A percentile compares a stretch with the other conserved stretches of the same genome.
Evolutionary conservation across 306 rosid species (phyloP).

Genomic region (Prosopis cineraria): DNA sequence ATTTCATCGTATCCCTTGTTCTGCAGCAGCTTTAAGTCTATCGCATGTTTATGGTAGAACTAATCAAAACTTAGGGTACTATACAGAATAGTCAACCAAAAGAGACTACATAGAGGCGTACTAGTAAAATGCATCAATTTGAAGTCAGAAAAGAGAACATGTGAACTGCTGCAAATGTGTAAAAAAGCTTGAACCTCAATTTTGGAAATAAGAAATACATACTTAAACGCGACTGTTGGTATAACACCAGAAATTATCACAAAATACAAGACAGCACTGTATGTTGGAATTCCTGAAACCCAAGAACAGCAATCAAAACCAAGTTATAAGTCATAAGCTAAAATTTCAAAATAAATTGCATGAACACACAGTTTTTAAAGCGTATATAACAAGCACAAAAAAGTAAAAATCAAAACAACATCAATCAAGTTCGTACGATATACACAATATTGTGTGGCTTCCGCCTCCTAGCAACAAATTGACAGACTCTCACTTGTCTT

Average conservation of each 20-base stretch:
- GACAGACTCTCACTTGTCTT: conserved; percentile 3
- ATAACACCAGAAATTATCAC: conserved; percentile 77
- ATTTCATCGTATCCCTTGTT: conserved; percentile 8
- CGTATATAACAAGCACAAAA: conserved; percentile 11
- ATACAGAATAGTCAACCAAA: conserved; percentile 10
- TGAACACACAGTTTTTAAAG: conserved; percentile 12
- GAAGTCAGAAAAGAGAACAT: not conserved
- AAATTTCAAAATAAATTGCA: conserved; percentile 13
- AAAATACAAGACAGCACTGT: conserved; percentile 50
- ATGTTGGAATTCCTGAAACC: conserved; percentile 64
- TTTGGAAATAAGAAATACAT: conserved; percentile 38
- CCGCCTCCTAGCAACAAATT: conserved; percentile 14
- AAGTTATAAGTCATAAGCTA: conserved; percentile 14
- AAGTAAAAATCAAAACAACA: not conserved
- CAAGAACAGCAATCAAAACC: conserved; percentile 23
- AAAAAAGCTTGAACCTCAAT: conserved; percentile 21
- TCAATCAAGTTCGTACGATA: not conserved
- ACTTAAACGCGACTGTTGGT: conserved; percentile 83
- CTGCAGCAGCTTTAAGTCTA: conserved; percentile 11
- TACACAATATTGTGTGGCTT: not conserved
- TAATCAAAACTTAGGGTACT: conserved; percentile 1
- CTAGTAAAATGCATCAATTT: not conserved
- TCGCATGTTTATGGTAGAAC: conserved; percentile 4
- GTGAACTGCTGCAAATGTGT: not conserved
- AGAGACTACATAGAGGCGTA: conserved; percentile 3